phyloP scores from a whole-genome alignment of 2,329 filamentous ascomycete genomes.

The Drechslerella coelobrocha region DNA sequence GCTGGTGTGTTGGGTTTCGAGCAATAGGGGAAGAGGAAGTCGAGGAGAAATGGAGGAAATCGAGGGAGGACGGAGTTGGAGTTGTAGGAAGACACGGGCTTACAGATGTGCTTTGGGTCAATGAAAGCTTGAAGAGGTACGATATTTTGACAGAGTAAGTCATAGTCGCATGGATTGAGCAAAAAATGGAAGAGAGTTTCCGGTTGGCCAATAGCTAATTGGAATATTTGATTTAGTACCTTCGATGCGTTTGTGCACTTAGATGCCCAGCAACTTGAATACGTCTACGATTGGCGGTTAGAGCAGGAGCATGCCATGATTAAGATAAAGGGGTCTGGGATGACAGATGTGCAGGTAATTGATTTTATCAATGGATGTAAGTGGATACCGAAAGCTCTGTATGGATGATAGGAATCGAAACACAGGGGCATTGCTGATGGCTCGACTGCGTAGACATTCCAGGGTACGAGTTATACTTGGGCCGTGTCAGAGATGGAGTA shows the following conservation, averaged over 20 bases:
- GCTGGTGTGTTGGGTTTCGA: slow-evolving; percentile 90
- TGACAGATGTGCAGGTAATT: slow-evolving; percentile 80
- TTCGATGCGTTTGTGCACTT: slow-evolving; percentile 34
- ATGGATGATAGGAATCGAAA: slow-evolving; percentile 1
- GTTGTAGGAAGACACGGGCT: slow-evolving; percentile 17
- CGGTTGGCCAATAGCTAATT: background rate
- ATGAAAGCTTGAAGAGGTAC: slow-evolving; percentile 9
- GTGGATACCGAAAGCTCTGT: background rate
- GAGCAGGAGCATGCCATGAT: slow-evolving; percentile 79
- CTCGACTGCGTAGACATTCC: slow-evolving; percentile 58
- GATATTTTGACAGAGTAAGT: slow-evolving; percentile 27
- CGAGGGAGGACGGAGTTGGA: slow-evolving; percentile 6
- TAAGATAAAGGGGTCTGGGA: slow-evolving; percentile 72
- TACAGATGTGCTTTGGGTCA: slow-evolving; percentile 15
- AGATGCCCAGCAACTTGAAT: slow-evolving; percentile 74
- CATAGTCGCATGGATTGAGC: background rate
- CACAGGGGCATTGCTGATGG: slow-evolving; percentile 9
- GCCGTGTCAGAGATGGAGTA: slow-evolving; percentile 62
- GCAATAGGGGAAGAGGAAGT: slow-evolving; percentile 66
- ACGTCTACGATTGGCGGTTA: slow-evolving; percentile 82
- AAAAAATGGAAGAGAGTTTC: background rate
- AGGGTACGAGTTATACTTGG: slow-evolving; percentile 66
- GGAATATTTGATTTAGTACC: background rate
- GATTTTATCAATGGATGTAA: slow-evolving; percentile 63
- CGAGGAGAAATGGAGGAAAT: slow-evolving; percentile 59